Base-by-base conservation (phyloP, 2,329 filamentous ascomycete species). In the Mycocentrospora acerina region DNA sequence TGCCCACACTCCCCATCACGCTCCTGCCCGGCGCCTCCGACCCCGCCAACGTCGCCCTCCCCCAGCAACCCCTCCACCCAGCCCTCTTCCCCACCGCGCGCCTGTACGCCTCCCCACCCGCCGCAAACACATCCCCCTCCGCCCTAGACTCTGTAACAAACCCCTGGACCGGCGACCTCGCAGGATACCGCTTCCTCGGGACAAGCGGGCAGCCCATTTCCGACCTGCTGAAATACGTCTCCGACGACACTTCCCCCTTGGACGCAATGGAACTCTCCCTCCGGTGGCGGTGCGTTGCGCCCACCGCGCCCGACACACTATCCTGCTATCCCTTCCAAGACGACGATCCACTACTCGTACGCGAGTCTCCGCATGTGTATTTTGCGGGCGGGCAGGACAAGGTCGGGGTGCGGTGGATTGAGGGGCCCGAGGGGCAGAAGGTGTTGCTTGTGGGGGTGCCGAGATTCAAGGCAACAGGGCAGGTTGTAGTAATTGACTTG, bases 291-390 rank as follows among this genome's bases (percentile, higher is more conserved):
- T 88, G 89, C 61, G 83, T 83, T 51, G 93, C 93, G 4, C 93
- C 93, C 2, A 98, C 93, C 0, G 93, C 93, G 2, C 93, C 94
- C 0, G 94, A 98, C 68, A 98, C 94, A 0, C 65, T 98, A 29
- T 95, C 90, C 88, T 90, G 87, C 60, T 98, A 97, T 62, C 93
- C 93, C 0, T 98, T 95, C 69, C 90, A 97, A 68, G 87, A 93
- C 13, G 80, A 89, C 33, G 94, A 98, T 60, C 90, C 88, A 1
- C 94, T 97, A 60, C 85, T 97, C 29, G 77, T 98, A 57, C 81
- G 84, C 48, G 73, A 82, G 13, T 95, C 88, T 47, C 93, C 93
- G 2, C 91, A 98, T 59, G 74, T 98, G 22, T 97, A 89, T 71
- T 88, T 98, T 64, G 85, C 87, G 1, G 90, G 90, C 12, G 90